Evolutionary conservation across 225 moss, liverwort and hornwort species (phyloP).

Genomic region (Polytrichum formosum): DNA sequence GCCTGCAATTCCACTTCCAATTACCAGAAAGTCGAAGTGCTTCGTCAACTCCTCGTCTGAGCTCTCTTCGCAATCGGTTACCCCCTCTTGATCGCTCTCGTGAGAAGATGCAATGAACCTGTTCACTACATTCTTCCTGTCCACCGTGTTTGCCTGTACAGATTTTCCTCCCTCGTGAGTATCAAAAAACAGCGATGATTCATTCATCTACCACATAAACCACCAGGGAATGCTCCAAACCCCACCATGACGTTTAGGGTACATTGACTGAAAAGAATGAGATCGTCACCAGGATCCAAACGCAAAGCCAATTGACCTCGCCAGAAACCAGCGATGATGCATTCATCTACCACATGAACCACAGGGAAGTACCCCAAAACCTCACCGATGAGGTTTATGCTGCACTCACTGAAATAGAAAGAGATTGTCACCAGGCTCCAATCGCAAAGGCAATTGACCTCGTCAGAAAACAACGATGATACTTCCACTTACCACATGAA

Average conservation of each 20-base stretch:
- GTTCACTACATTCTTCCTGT: constrained; percentile 35
- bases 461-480: background rate
- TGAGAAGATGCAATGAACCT: constrained; percentile 37
- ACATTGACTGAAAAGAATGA: too few species aligned
- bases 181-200: background rate
- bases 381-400: background rate
- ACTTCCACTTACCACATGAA: constrained; percentile 2
- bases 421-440: background rate
- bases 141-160: constrained; percentile 29
- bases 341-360: background rate
- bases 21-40: constrained; percentile 88
- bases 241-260: background rate
- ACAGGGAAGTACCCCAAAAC: background rate
- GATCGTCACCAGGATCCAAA: background rate
- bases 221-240: background rate
- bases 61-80: constrained; percentile 13
- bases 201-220: background rate
- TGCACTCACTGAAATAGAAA: too few species aligned
- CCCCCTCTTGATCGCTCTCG: constrained; percentile 34
- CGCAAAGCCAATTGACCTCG: background rate
- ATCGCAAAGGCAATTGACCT: background rate
- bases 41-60: constrained; percentile 45
- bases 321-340: constrained; percentile 2
- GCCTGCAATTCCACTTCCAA: constrained; percentile 96
- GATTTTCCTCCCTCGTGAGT: too few species aligned